Base-by-base conservation (phyloP, 192 early-diverging fungal species). In the Glomus cerebriforme region DNA sequence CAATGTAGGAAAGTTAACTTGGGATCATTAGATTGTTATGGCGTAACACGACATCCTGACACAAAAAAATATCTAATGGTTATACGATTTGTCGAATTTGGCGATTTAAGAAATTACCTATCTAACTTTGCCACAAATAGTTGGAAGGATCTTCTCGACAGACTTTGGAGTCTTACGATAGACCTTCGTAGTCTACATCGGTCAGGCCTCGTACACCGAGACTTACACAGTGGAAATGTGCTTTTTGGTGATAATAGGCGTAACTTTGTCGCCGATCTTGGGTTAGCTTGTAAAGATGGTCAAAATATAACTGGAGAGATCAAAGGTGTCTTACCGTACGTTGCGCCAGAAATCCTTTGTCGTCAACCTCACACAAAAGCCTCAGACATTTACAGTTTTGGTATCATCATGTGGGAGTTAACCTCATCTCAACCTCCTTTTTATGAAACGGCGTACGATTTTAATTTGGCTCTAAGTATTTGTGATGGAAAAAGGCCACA, bases 11-110 rank as follows among this genome's bases (percentile, higher is more conserved):
- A 68, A 68, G 6, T 68, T 68, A 68, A 68, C 32, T 37, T 67
- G 47, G 39, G 39, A 29, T 72, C 70, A 10, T 72, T 54, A 49
- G 66, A 45, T 58, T 58, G 80, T 35, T 82, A 85, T 60, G 83
- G 81, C 6, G 35, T 85, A 35, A 85, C 83, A 62, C 79, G 80
- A 13, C 78, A 82, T 47, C 76, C 82, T 67, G 77, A 64, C 17
- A 85, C 83, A 1, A 72, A 82, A n/a, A 79, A 82, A 26, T 45
- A 82, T 34, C 80, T 85, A 82, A 82, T 85, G 79, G 79, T 85
- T 8, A 85, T 85, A 79, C 80, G 82, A 27, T 80, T 82, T 58
- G 82, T 74, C 15, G 82, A 85, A 12, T 74, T 75, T 39, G 83
- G 83, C 0, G 80, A 84, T 59, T 62, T 84, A 1, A 79, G 82